A percentile compares a stretch with the other conserved stretches of the same genome.
Evolutionary conservation across 2,329 filamentous ascomycete species (phyloP).

Genomic region (Botrytis fragariae): DNA sequence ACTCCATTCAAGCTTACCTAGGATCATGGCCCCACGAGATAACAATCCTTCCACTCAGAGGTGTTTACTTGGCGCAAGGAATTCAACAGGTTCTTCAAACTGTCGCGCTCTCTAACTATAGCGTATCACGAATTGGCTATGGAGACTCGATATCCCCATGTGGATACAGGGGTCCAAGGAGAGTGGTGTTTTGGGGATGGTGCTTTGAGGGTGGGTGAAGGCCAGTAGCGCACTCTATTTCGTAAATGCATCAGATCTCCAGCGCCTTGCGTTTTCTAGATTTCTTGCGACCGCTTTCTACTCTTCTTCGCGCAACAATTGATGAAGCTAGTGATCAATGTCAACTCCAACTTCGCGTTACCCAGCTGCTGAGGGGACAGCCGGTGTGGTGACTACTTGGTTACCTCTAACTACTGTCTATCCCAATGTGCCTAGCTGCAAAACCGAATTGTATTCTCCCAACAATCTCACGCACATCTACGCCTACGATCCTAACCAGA

Average conservation of each 20-base stretch:
- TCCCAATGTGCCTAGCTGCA: slow-evolving; percentile 8
- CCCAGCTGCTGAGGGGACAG: neutral
- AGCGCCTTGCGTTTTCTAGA: neutral
- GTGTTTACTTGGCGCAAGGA: neutral
- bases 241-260: neutral
- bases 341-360: slow-evolving; percentile 9
- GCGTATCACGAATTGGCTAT: neutral
- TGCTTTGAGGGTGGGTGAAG: neutral
- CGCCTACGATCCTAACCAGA: slow-evolving; percentile 9
- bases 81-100: neutral
- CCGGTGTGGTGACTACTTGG: slow-evolving; percentile 11
- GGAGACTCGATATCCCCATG: neutral
- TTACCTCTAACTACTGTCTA: slow-evolving; percentile 17
- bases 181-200: neutral
- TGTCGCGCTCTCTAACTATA: neutral
- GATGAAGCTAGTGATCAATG: neutral
- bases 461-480: neutral
- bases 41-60: neutral
- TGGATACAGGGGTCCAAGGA: no score
- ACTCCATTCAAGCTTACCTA: neutral
- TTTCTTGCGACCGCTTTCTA: neutral
- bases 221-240: neutral
- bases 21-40: neutral
- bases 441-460: neutral
- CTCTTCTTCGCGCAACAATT: neutral